Base-by-base conservation (phyloP, 495 filamentous ascomycete species). In the Hypoxylon crocopeplum region DNA sequence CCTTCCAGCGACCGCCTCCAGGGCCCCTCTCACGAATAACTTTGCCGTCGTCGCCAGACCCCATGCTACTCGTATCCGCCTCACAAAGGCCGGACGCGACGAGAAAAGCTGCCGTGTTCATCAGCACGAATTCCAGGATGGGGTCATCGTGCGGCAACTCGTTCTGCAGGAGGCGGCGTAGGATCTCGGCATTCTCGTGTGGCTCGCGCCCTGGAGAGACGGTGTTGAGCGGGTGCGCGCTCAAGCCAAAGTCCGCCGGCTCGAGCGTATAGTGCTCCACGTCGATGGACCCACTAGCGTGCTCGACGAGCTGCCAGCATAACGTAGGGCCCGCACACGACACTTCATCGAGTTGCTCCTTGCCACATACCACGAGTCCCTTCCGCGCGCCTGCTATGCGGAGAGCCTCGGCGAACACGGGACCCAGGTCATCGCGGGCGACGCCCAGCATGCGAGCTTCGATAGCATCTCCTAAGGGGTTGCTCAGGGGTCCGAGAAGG, bases 281-380 rank as follows among this genome's bases (percentile, higher is more conserved):
- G 25, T 82, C 81, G 19, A 87, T 72, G 10, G 77, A 75, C 17
- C 79, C 80, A 13, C 74, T 72, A 12, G 75, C 71, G 30, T 72
- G 71, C 56, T 88, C 82, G 1, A 82, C 75, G 1, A 97, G 72
- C 68, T 82, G 83, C 93, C 94, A 97, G 81, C 93, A 97, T 60
- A 90, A 84, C 12, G 92, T 96, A 27, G 75, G 72, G 0, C 92
- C 92, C 2, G 93, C 94, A 63, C 91, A 95, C 58, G 87, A 91
- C 50, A 99, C 86, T 75, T 99, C 94, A 70, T 99, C 94, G 42
- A 99, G 84, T 46, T 97, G 90, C 73, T 98, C 94, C 55, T 88
- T 87, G 24, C 95, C 94, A 69, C 93, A 98, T 5, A 98, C 90
- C 4, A 99, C 87, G 72, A 99, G 79, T 2, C 88, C 92, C 69